Evolutionary conservation across 208 protist species (phyloP).

Genomic region (Spongospora subterranea): DNA sequence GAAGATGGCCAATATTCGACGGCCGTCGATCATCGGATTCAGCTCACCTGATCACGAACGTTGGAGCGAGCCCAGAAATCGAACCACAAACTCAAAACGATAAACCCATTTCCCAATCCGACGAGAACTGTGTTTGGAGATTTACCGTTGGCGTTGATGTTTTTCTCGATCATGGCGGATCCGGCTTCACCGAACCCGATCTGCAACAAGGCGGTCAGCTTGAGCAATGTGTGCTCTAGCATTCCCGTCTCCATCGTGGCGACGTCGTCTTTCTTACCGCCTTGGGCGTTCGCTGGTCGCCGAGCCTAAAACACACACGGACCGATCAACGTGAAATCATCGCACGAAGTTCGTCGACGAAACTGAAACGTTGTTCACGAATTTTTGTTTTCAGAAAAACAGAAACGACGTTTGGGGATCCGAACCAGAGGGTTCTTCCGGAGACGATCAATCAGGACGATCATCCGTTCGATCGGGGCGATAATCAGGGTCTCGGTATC

Average conservation of each 20-base stretch:
- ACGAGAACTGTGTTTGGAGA: too few species aligned
- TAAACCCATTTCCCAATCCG: too few species aligned
- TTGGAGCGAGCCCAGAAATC: too few species aligned
- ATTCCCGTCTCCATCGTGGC: neutral
- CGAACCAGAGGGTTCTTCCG: neutral
- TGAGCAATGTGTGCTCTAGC: slow-evolving; percentile 6
- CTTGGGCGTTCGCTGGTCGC: neutral
- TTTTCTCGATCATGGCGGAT: slow-evolving; percentile 45
- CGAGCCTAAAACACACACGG: neutral
- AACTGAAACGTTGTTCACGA: too few species aligned
- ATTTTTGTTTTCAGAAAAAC: too few species aligned
- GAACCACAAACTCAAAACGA: too few species aligned
- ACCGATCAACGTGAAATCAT: too few species aligned
- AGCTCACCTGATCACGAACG: too few species aligned
- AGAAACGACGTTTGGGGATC: too few species aligned
- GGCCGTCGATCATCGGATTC: slow-evolving; percentile 54
- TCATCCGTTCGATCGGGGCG: slow-evolving; percentile 53
- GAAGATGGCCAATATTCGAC: slow-evolving; percentile 31
- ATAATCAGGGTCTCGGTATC: neutral
- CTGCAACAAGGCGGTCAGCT: slow-evolving; percentile 54
- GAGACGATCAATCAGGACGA: neutral
- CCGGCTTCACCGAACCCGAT: slow-evolving; percentile 65
- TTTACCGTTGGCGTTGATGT: slow-evolving; percentile 40
- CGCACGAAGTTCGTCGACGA: too few species aligned
- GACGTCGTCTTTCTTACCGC: neutral